These are phyloP conservation scores for Breviolum minutum DNA, from an alignment of 73 alveolate genomes.

Conservation along the genomic window DNA sequence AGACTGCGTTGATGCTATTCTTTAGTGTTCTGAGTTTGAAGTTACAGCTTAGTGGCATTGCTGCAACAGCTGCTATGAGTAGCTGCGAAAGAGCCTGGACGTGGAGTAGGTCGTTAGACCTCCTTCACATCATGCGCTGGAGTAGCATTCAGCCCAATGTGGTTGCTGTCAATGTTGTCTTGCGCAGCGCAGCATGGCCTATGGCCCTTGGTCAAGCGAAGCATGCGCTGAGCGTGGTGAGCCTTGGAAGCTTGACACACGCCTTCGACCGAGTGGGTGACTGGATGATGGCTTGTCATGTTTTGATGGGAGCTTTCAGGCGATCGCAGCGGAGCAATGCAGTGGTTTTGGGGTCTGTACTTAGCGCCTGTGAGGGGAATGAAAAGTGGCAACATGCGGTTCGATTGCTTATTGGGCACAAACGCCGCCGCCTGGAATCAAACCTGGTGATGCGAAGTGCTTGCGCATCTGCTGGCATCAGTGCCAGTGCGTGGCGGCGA, in stretches of 20 bases:
- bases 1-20: neutral
- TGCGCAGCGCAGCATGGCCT: conserved; percentile 9
- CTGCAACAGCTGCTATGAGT: conserved; percentile 19
- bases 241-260: conserved; percentile 29
- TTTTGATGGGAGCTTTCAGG: neutral
- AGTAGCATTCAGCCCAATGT: neutral
- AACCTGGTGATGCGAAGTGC: conserved; percentile 35
- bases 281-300: neutral
- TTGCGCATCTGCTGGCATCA: conserved; percentile 6
- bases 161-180: neutral
- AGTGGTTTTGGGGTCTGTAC: neutral
- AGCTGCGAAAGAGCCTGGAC: conserved; percentile 10
- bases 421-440: neutral
- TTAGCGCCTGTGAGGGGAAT: conserved; percentile 9
- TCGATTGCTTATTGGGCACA: neutral
- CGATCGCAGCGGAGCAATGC: neutral
- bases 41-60: neutral
- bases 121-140: neutral
- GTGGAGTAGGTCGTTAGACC: neutral
- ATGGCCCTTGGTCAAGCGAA: neutral
- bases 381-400: conserved; percentile 12
- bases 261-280: conserved; percentile 21
- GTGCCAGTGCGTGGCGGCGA: conserved; percentile 41
- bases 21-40: neutral
- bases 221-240: neutral